Base-by-base conservation (phyloP, 1,284 basidiomycete species). In the Mycena sp. region DNA sequence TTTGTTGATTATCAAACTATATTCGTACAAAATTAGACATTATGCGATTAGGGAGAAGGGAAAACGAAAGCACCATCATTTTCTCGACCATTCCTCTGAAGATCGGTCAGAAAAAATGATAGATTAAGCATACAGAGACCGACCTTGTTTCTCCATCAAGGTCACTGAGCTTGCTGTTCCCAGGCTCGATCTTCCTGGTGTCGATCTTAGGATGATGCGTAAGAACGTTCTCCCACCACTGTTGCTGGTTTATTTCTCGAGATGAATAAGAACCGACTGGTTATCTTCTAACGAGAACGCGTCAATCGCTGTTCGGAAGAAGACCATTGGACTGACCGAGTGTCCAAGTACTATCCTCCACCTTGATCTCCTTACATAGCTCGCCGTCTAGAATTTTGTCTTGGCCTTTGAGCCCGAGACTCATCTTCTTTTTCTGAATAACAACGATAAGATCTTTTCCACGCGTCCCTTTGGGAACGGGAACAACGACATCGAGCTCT, bases 41-140 rank as follows among this genome's bases (percentile, higher is more conserved):
- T 35, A 37, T 44, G 40, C 40, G 35, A 57, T 55, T 71, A 49
- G 69, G n/a, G n/a, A n/a, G n/a, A n/a, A n/a, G n/a, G n/a, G n/a
- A n/a, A 35, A 35, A 35, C 14, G 14, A 19, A 70, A 91, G 71
- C 79, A 96, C 96, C 97, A 99, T 99, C 98, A 99, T 99, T 83
- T 99, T 99, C 80, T 99, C 98, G 0, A 99, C 98, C 94, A 99
- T 95, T 0, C 94, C 95, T 70, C 97, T 93, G 72, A n/a, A n/a
- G 10, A 61, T 55, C 48, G 55, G 38, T 61, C 59, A 19, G 60
- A 48, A 50, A 29, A 32, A 45, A 25, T 49, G 11, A 35, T 16
- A 11, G 7, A 7, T 2, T 17, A 37, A 16, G 14, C 4, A 41
- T 16, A 5, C 4, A 49, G 14, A 41, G 61, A 44, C 66, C 77